Evolutionary conservation across 371 early-diverging fungal species (phyloP).

Genomic region (Conidiobolus incongruus): DNA sequence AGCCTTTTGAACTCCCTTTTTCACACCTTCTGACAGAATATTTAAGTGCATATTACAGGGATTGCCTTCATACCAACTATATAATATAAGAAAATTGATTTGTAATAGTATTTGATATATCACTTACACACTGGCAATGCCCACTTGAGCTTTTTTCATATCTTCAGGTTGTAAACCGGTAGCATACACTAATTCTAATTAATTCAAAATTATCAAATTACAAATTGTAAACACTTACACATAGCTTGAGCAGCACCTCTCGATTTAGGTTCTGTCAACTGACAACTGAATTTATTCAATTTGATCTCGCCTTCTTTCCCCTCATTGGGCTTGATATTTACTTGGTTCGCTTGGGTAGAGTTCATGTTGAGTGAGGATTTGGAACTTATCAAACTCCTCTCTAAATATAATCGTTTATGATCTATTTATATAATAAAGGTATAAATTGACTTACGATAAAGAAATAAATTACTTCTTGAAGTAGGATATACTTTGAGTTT

Average conservation of each 20-base stretch:
- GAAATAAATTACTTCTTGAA: too few relatives aligned
- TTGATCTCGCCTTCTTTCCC: background rate
- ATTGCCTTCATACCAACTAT: slow-evolving; percentile 92
- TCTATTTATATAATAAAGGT: too few relatives aligned
- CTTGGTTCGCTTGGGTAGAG: too few relatives aligned
- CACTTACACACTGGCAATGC: slow-evolving; percentile 73
- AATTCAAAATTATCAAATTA: background rate
- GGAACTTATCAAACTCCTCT: too few relatives aligned
- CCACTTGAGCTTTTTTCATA: slow-evolving; percentile 75
- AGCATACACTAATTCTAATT: slow-evolving; percentile 43
- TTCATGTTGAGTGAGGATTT: too few relatives aligned
- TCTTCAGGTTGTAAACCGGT: slow-evolving; percentile 67
- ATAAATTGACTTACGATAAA: too few relatives aligned
- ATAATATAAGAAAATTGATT: background rate
- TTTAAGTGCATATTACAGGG: slow-evolving; percentile 97
- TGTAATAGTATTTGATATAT: background rate
- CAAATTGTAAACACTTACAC: slow-evolving; percentile 41
- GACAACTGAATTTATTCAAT: slow-evolving; percentile 54
- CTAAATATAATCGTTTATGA: too few relatives aligned
- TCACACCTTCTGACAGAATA: slow-evolving; percentile 68
- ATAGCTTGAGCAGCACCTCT: slow-evolving; percentile 93
- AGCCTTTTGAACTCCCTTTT: slow-evolving; percentile 70
- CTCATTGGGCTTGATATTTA: background rate
- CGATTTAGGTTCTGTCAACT: slow-evolving; percentile 79
- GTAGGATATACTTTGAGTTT: too few relatives aligned